Evolutionary conservation across 1,284 basidiomycete species (phyloP).

Genomic region (Trichosporon ovoides): DNA sequence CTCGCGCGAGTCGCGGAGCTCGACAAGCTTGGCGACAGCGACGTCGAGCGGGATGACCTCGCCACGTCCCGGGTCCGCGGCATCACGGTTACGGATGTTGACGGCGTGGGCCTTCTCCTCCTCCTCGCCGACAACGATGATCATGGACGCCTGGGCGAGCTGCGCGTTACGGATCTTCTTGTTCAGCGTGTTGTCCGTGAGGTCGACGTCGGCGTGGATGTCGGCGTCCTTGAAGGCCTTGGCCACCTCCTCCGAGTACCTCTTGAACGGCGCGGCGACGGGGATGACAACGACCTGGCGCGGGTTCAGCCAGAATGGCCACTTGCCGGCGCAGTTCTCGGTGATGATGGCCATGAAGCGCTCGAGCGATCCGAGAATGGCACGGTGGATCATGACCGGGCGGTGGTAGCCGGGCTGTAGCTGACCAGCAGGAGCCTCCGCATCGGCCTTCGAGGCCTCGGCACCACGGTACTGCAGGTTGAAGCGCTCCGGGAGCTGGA

Average conservation of each 20-base stretch:
- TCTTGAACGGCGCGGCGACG: conserved; percentile 76
- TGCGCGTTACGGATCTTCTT: conserved; percentile 96
- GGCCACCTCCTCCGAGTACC: conserved; percentile 69
- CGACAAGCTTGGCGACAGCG: conserved; percentile 36
- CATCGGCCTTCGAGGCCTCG: conserved; percentile 50
- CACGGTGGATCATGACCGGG: conserved; percentile 98
- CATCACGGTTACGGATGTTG: conserved; percentile 91
- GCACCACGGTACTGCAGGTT: conserved; percentile 81
- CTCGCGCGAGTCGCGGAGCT: conserved; percentile 35
- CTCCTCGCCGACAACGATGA: conserved; percentile 88
- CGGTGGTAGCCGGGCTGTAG: conserved; percentile 56
- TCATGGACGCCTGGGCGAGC: conserved; percentile 90
- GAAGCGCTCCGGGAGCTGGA: conserved; percentile 98
- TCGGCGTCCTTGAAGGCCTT: conserved; percentile 62
- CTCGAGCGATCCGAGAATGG: conserved; percentile 90
- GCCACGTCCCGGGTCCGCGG: conserved; percentile 53
- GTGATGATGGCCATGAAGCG: conserved; percentile 96
- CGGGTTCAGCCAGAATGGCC: conserved; percentile 98
- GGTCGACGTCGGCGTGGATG: conserved; percentile 86
- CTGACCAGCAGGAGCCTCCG: conserved; percentile 48
- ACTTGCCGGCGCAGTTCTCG: conserved; percentile 96
- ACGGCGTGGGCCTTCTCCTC: conserved; percentile 80
- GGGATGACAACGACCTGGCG: conserved; percentile 92
- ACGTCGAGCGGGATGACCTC: conserved; percentile 43
- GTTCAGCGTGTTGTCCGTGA: conserved; percentile 82